Conservation (phyloP, 2,329 filamentous ascomycete species). For the Drechslera avenae region DNA sequence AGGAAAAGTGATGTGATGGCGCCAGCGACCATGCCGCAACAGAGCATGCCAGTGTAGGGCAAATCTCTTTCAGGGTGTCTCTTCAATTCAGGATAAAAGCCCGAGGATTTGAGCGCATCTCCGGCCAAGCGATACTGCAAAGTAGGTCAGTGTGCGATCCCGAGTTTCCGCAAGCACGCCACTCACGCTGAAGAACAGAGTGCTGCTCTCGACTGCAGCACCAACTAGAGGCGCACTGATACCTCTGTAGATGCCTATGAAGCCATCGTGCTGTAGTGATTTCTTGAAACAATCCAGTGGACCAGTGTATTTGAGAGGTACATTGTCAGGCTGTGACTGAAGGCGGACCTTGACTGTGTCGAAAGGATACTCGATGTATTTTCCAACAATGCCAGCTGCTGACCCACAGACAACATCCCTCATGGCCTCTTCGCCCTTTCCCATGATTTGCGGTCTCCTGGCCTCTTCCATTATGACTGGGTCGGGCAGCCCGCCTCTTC, state of each 20-base stretch:
- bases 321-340: constrained; percentile 88
- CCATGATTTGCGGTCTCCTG: constrained; percentile 17
- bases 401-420: constrained; percentile 92
- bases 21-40: constrained; percentile 84
- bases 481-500: constrained; percentile 30
- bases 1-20: constrained; percentile 88
- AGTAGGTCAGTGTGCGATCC: constrained; percentile 23
- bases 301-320: constrained; percentile 80
- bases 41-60: constrained; percentile 74
- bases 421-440: constrained; percentile 68
- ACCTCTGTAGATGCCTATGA: constrained; percentile 84
- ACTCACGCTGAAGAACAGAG: constrained; percentile 80
- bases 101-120: constrained; percentile 66
- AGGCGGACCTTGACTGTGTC: constrained; percentile 97
- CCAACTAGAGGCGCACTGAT: constrained; percentile 90
- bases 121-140: constrained; percentile 55
- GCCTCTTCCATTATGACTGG: constrained; percentile 28
- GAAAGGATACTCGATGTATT: constrained; percentile 98
- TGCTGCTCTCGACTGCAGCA: constrained; percentile 89
- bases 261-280: constrained; percentile 78
- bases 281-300: constrained; percentile 93
- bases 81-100: constrained; percentile 56
- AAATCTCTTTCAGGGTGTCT: constrained; percentile 59
- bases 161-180: neutral
- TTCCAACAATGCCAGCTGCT: constrained; percentile 86